Base-by-base conservation (phyloP, 768 basidiomycete species). In the Serpula lacrymans region DNA sequence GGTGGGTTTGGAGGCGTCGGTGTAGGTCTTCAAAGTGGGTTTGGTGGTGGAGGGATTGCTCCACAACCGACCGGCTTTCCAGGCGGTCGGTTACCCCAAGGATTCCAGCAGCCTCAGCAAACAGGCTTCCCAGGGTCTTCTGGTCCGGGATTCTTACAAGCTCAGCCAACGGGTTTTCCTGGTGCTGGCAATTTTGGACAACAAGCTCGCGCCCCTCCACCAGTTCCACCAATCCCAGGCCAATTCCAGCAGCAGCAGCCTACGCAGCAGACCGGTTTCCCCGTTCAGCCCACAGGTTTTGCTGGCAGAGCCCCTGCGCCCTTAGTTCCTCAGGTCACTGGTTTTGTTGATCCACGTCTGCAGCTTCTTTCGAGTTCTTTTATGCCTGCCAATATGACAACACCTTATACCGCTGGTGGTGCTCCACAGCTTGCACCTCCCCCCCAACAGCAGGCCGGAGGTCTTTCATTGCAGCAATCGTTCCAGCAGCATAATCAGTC, bases 301-400 rank as follows among this genome's bases (percentile, higher is more conserved):
- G 67, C 63, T 11, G 72, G 72, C 20, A 63, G 57, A 36, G 52
- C 67, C 31, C 44, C 54, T 40, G 36, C 62, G 53, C 71, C 74
- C 6, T 73, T 91, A 37, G 68, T 84, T 2, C 75, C 87, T 12
- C 90, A 92, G 53, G 64, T 72, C 39, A 92, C 90, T 5, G 90
- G 90, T 16, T 88, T 76, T 52, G 67, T 86, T 39, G 87, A 95
- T 64, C 92, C 91, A 2, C 69, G 90, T 14, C 67, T 94, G 36
- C 78, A 80, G 58, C 82, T 93, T 78, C 90, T 96, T 87, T 82
- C 82, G n/a, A 86, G 67, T 45, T 83, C 85, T 0, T 96, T 97
- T 66, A 88, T 97, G 81, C 94, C 95, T 10, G 68, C 78, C 37
- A 86, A 80, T 49, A 63, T 67, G 3, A 70, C 80, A 21, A 62